Evolutionary conservation across 1,284 basidiomycete genomes (phyloP), one percentile per base, ranked within the genome.

Genomic region (Boletus albobrunnescens): DNA sequence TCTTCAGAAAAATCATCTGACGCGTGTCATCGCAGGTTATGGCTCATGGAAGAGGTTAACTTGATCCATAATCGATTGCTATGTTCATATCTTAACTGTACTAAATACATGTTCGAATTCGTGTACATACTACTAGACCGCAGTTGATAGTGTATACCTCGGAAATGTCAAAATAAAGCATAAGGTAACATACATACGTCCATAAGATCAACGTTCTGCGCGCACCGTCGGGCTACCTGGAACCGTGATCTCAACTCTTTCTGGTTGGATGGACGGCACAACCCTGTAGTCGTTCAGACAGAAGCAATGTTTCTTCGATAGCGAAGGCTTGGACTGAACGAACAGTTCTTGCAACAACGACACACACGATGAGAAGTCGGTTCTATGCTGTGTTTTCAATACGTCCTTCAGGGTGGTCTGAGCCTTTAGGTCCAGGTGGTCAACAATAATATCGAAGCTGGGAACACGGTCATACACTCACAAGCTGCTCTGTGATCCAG

Each of bases 401-500:
- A 50, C 38, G 16, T 61, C 55, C 30, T 9, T 48, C 44, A 63
- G 39, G 14, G 52, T 52, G 9, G 50, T 46, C 37, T 44, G 60
- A 28, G 54, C 56, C 64, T 65, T 42, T 26, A 26, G 6, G 42
- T 43, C 27, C 30, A 17, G 28, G 20, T 23, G 17, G 33, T 61
- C 39, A 59, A 39, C 6, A 19, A 33, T 2, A 22, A 32, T 2
- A 14, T 26, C 41, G 14, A 44, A 16, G n/a, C 13, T 16, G 27
- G 13, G 35, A 19, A 5, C 12, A 22, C 3, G 7, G 22, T 19
- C 10, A 36, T 9, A 17, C 17, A 41, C 66, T 40, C 39, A 58
- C 63, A 20, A 65, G 50, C 12, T 53, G 52, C 4, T 57, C 56
- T 4, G 65, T 54, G 7, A 60, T 63, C 58, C 57, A 63, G 9